Evolutionary conservation across 1,139 yeast species (phyloP), one percentile per base, ranked within the genome.

Genomic region (Kodamaea alishanica): DNA sequence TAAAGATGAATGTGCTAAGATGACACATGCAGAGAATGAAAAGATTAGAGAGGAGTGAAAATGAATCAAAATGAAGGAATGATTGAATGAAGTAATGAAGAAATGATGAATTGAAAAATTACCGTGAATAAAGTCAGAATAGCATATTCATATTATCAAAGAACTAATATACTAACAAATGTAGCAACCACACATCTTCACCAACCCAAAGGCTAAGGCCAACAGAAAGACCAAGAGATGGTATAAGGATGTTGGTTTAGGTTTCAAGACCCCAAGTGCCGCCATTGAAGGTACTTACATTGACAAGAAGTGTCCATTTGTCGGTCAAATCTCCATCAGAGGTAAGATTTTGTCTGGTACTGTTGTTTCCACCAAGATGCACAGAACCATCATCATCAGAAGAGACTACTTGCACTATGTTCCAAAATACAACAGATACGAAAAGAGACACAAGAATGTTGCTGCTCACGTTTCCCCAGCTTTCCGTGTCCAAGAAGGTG

Each of bases 401-500:
- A 92, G 99, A 81, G 98, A 92, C 71, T 94, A 94, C 94, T 88
- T 94, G 75, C 99, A 94, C 81, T 94, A 88, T 79, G 85, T 92
- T 74, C 96, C 97, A 75, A 92, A 94, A 86, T 92, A 92, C 83
- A 92, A 90, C 95, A 90, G 99, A 86, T 92, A 89, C 85, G 99
- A 92, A 82, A 92, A 92, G 88, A 90, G 99, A 82, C 99, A 92
- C 88, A 94, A 92, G 94, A 94, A 92, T 84, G 82, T 94, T 56
- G 95, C 99, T 72, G 98, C 97, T 65, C 99, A 92, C 81, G 88
- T 94, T 66, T 90, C 97, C 56, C 99, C 99, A 77, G 98, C 98
- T 76, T 92, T 92, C 97, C 95, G 99, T 81, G 97, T 90, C 65
- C 78, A 79, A 72, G 97, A 90, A 73, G 99, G 99, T 81, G 99